Evolutionary conservation across 2,329 filamentous ascomycete species (phyloP).

Genomic region (Periconia sp.): DNA sequence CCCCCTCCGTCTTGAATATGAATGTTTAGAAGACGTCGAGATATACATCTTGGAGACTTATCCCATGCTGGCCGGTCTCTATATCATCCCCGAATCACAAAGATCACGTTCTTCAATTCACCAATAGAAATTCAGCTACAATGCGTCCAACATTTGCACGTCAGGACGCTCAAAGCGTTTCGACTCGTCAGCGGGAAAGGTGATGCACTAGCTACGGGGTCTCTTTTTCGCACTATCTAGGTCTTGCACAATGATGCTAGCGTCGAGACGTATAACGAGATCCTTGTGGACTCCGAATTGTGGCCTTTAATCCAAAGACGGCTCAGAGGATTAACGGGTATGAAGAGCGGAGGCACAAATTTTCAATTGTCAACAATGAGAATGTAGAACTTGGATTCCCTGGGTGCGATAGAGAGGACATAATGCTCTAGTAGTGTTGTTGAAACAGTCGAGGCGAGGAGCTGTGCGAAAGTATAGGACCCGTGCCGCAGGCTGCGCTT

Average conservation of each 20-base stretch:
- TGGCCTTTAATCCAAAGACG: conserved; percentile 3
- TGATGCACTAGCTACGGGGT: neutral
- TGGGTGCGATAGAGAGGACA: too few relatives aligned
- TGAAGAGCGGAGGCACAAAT: neutral
- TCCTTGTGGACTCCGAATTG: conserved; percentile 4
- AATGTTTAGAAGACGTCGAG: too few relatives aligned
- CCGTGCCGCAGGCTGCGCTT: neutral
- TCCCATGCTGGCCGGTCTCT: too few relatives aligned
- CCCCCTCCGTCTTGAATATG: too few relatives aligned
- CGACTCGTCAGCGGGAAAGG: conserved; percentile 4
- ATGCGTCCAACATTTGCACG: conserved; percentile 4
- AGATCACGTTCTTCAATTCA: conserved; percentile 1
- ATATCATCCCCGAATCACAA: too few relatives aligned
- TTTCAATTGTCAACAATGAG: conserved; percentile 1
- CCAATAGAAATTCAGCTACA: conserved; percentile 7
- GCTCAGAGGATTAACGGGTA: neutral
- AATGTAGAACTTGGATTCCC: too few relatives aligned
- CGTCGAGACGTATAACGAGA: conserved; percentile 1
- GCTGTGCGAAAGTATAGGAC: neutral
- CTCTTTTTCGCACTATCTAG: conserved; percentile 1
- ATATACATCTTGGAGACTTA: too few relatives aligned
- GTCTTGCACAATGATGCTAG: neutral
- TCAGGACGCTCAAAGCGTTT: conserved; percentile 1
- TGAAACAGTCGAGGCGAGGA: neutral
- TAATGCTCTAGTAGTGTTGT: too few relatives aligned